A percentile compares a stretch with the other conserved stretches of the same genome.
These are phyloP conservation scores for Apocynum venetum DNA, from an alignment of 257 asterid species.

Conservation along the genomic window DNA sequence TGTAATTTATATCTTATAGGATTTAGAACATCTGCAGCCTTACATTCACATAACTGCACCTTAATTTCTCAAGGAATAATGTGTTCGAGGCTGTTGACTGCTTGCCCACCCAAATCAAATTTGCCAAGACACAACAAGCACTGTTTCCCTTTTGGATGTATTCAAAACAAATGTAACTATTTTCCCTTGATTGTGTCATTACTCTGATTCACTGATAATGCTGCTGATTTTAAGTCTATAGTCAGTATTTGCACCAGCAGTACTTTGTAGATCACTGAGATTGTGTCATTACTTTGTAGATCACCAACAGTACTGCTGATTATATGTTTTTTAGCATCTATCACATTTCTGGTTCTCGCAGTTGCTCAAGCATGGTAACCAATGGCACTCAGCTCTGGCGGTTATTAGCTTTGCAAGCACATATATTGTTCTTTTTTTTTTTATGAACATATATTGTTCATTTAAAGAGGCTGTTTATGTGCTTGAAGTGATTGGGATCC, in stretches of 20 bases:
- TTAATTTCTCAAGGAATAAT: constrained; percentile 5
- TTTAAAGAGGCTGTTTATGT: not conserved
- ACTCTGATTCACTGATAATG: too few species aligned
- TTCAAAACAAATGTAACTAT: too few species aligned
- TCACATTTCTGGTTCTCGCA: not conserved
- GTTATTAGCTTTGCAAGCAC: not conserved
- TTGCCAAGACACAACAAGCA: not conserved
- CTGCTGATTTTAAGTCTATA: too few species aligned
- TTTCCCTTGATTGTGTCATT: too few species aligned
- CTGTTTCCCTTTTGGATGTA: too few species aligned
- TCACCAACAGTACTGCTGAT: too few species aligned
- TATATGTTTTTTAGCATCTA: not conserved
- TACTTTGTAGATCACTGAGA: too few species aligned
- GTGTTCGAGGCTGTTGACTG: not conserved
- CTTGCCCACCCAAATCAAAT: not conserved
- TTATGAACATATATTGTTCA: not conserved
- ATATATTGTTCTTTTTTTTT: not conserved
- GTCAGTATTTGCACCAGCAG: too few species aligned
- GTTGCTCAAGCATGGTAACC: not conserved
- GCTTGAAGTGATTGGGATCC: not conserved
- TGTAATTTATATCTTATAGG: not conserved
- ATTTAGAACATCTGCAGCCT: not conserved
- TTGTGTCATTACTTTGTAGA: too few species aligned
- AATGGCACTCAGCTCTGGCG: not conserved
- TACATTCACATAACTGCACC: not conserved